Base-by-base conservation (phyloP, 345 rosid genomes). In the Euphorbia pulcherrima region DNA sequence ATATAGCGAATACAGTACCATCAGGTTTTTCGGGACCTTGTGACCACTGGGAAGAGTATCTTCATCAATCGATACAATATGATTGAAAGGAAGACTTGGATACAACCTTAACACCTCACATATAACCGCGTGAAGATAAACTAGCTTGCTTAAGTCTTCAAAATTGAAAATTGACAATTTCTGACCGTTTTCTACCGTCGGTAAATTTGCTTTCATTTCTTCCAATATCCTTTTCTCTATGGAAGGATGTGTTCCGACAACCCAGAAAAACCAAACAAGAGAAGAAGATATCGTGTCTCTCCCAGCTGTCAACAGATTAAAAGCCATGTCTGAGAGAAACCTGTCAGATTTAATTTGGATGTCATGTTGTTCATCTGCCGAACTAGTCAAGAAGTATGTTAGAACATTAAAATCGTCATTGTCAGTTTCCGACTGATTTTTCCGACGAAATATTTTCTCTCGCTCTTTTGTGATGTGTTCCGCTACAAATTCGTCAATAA, bases 211-310 rank as follows among this genome's bases (percentile, higher is more conserved):
- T 40, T 71, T 56, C 0, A 77, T 74, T 27, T 74, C 79, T 54
- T 77, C 52, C 3, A 68, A 46, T n/a, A 83, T 69, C 41, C 72
- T 80, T 7, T 51, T 35, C 24, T 78, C 72, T 0, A 72, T 71
- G 0, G 21, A 6, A 1, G 88, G 88, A 14, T 84, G 64, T 5
- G 58, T 75, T 0, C 72, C 60, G 5, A 79, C 47, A 1, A 79
- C 73, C 85, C 85, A 83, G 6, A 77, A 62, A 55, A 76, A 62
- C 85, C 83, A 83, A 60, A 55, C 33, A 29, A 78, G 72, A 8
- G 64, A 67, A 23, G 78, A 28, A 35, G 67, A 66, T 62, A 79
- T 12, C 0, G 85, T 65, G 54, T 79, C 82, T 53, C 77, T 79
- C 14, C 82, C 85, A 11, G 81, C 85, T 26, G 20, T 23, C 39